Base-by-base conservation (phyloP, 352 stramenopile genomes). In the Pilasporangium apinafurcum region DNA sequence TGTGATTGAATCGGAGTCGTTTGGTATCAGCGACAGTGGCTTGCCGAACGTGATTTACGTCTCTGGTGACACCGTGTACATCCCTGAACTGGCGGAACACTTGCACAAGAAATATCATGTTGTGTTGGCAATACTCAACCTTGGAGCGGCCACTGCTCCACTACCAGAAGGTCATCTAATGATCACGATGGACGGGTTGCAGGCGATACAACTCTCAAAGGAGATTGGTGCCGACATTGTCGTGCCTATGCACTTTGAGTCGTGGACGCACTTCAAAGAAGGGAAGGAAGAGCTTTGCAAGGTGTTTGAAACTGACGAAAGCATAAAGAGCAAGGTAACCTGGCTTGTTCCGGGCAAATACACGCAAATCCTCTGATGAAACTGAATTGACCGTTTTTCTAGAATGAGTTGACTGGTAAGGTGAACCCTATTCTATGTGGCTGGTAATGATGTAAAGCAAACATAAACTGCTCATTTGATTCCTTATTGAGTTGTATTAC, bases 221-320 rank as follows among this genome's bases (percentile, higher is more conserved):
- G 61, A 66, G 37, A 59, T 67, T 17, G 53, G 48, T 10, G 47
- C 51, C 0, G 42, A 57, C 34, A 57, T 61, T 21, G 50, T 74
- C 38, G 56, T 70, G 3, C 63, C 64, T 20, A 33, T 75, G 29
- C 64, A 71, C 51, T 75, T 62, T 20, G 52, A 68, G 38, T 71
- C 64, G 35, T 75, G 64, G 64, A 58, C 49, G 24, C 64, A 75
- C 50, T 71, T 75, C 39, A 30, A 29, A 1, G 37, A 69, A 32
- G 28, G 44, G 0, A 22, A 32, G 4, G 38, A 53, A 13, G 44
- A 48, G 7, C 27, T 46, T 14, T 51, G 42, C 29, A 31, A 16
- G 4, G 35, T 51, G 22, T 6, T 68, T 9, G n/a, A 22, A 4
- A 38, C 46, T 3, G 46, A 53, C 45, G 41, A 33, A 3, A 30